Evolutionary conservation across 768 basidiomycete genomes (phyloP).

Genomic region (Pholiota microspora): DNA sequence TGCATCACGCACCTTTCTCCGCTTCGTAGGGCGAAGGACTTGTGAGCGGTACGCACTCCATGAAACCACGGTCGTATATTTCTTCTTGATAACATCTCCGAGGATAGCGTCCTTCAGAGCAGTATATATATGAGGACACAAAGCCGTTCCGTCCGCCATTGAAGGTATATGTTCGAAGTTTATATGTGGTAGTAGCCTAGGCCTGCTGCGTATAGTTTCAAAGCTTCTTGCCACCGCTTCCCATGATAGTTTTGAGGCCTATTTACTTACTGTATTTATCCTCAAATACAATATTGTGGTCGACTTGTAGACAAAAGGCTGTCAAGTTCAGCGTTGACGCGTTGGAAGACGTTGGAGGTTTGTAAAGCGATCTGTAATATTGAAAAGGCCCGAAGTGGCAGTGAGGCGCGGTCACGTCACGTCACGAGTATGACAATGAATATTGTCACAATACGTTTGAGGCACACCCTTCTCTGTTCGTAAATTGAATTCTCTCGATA

Average conservation of each 20-base stretch:
- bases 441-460: neutral
- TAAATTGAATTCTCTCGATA: too few relatives aligned
- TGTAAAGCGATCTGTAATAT: neutral
- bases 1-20: conserved; percentile 57
- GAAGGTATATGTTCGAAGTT: neutral
- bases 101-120: conserved; percentile 29
- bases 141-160: conserved; percentile 16
- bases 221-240: too few relatives aligned
- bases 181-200: neutral
- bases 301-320: neutral
- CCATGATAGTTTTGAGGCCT: neutral
- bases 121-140: conserved; percentile 41
- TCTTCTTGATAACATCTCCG: conserved; percentile 34
- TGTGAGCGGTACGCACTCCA: conserved; percentile 17
- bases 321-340: neutral
- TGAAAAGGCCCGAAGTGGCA: neutral
- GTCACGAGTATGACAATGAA: neutral
- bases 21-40: conserved; percentile 45
- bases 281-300: neutral
- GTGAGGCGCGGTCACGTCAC: neutral
- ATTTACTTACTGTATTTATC: neutral
- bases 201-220: too few relatives aligned
- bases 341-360: neutral
- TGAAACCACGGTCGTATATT: conserved; percentile 46
- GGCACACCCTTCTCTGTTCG: too few relatives aligned